These are phyloP conservation scores for Penicillium brevicompactum DNA, from an alignment of 2,329 filamentous ascomycete species.

Conservation along the genomic window DNA sequence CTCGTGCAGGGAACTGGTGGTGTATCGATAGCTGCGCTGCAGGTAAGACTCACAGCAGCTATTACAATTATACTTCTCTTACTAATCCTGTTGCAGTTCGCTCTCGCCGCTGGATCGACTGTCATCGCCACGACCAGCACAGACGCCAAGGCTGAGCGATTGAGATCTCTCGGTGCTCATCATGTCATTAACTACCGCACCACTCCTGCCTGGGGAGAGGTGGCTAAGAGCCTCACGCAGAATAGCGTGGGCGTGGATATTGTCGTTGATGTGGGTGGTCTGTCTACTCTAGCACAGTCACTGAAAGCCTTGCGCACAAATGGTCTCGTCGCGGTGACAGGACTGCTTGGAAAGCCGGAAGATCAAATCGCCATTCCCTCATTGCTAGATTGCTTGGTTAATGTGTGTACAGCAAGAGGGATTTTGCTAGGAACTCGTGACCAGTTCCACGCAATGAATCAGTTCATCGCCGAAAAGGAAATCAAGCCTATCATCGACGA, in stretches of 20 bases:
- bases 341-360: constrained; percentile 51
- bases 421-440: constrained; percentile 50
- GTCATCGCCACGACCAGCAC: constrained; percentile 62
- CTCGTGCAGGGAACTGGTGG: constrained; percentile 57
- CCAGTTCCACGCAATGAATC: constrained; percentile 56
- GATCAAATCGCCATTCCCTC: constrained; percentile 28
- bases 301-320: constrained; percentile 49
- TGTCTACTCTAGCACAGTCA: constrained; percentile 52
- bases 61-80: neutral
- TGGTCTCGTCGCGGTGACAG: constrained; percentile 55
- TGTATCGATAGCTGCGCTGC: constrained; percentile 46
- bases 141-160: constrained; percentile 49
- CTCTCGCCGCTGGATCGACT: constrained; percentile 53
- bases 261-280: constrained; percentile 60
- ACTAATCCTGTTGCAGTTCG: constrained; percentile 24
- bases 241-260: constrained; percentile 53
- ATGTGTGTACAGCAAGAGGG: constrained; percentile 50
- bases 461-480: constrained; percentile 51
- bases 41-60: neutral
- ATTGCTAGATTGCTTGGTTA: constrained; percentile 43
- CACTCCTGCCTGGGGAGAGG: constrained; percentile 56
- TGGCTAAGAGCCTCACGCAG: constrained; percentile 53
- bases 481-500: constrained; percentile 54
- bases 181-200: constrained; percentile 60
- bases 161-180: constrained; percentile 57